phyloP scores from a whole-genome alignment of 2,329 filamentous ascomycete species.

The Arthrobotrys conoides region DNA sequence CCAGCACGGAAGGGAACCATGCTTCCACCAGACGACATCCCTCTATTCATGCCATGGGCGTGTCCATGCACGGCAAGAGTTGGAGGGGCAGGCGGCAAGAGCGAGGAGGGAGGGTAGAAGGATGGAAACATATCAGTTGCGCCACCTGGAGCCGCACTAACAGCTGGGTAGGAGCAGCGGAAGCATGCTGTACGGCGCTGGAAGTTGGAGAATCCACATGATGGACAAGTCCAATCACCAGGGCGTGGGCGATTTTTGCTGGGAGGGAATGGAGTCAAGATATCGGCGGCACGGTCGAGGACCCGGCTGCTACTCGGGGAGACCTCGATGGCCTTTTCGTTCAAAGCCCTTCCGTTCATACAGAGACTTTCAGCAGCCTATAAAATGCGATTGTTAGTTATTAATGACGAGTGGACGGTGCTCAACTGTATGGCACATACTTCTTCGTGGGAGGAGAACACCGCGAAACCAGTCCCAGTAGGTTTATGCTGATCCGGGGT shows the following conservation, averaged over 20 bases:
- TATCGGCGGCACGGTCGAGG: constrained; percentile 93
- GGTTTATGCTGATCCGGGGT: constrained; percentile 99
- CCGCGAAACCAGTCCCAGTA: constrained; percentile 97
- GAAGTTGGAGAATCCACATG: constrained; percentile 99
- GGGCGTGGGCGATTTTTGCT: constrained; percentile 98
- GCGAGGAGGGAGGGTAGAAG: constrained; percentile 77
- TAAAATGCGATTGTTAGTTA: constrained; percentile 42
- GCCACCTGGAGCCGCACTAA: constrained; percentile 78
- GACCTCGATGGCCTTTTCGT: constrained; percentile 99
- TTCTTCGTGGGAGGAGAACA: constrained; percentile 99
- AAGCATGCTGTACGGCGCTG: constrained; percentile 98
- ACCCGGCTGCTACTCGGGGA: constrained; percentile 97
- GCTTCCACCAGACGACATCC: constrained; percentile 67
- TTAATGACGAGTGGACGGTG: neutral
- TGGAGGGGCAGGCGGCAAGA: constrained; percentile 82
- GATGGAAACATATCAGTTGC: constrained; percentile 79
- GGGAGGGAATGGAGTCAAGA: constrained; percentile 95
- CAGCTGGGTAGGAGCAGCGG: constrained; percentile 98
- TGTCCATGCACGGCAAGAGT: constrained; percentile 69
- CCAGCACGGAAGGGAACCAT: constrained; percentile 95
- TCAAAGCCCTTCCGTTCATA: constrained; percentile 98
- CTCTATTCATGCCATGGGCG: constrained; percentile 68
- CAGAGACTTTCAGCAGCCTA: constrained; percentile 97
- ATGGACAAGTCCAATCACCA: constrained; percentile 98
- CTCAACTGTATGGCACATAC: constrained; percentile 72